Percentiles rank a stretch among this genome's conserved stretches.
Conservation (phyloP, 768 basidiomycete genomes). For the Mycena pura region DNA sequence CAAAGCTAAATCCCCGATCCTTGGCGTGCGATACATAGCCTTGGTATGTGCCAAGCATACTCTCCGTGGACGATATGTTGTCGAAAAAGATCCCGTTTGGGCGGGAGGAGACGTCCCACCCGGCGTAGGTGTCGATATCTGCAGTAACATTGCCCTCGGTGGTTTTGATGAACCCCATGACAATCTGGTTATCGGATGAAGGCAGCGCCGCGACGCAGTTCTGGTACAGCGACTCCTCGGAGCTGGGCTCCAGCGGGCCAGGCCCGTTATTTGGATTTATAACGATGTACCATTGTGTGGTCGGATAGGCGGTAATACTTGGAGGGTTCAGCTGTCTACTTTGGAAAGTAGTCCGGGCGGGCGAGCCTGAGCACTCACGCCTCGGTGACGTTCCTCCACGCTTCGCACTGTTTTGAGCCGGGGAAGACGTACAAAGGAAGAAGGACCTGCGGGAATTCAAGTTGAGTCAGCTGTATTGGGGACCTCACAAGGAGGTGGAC, state of each 20-base stretch:
- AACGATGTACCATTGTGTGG: slow-evolving; percentile 31
- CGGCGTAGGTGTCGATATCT: slow-evolving; percentile 34
- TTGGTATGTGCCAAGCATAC: slow-evolving; percentile 17
- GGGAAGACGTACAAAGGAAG: too few species aligned
- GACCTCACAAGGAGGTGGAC: too few species aligned
- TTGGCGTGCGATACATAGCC: slow-evolving; percentile 14
- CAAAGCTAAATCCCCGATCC: slow-evolving; percentile 4
- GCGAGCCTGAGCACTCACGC: too few species aligned
- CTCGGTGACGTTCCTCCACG: too few species aligned
- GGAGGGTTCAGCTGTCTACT: too few species aligned
- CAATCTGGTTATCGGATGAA: slow-evolving; percentile 24
- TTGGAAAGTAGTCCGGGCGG: too few species aligned
- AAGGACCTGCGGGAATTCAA: too few species aligned
- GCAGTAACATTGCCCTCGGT: slow-evolving; percentile 12
- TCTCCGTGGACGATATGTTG: slow-evolving; percentile 22
- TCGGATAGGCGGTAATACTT: slow-evolving; percentile 32
- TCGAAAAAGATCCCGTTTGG: slow-evolving; percentile 39
- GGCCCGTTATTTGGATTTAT: slow-evolving; percentile 37
- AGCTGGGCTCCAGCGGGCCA: slow-evolving; percentile 7
- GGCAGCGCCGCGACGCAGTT: slow-evolving; percentile 30
- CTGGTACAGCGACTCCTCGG: slow-evolving; percentile 25
- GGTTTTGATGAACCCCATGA: slow-evolving; percentile 34
- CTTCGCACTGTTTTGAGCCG: too few species aligned
- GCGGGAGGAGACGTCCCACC: slow-evolving; percentile 30
- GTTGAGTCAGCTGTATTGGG: too few species aligned